Percentiles rank a stretch among this genome's conserved stretches.
Evolutionary conservation across 192 early-diverging fungal genomes (phyloP).

Genomic region (Pilaira anomala): DNA sequence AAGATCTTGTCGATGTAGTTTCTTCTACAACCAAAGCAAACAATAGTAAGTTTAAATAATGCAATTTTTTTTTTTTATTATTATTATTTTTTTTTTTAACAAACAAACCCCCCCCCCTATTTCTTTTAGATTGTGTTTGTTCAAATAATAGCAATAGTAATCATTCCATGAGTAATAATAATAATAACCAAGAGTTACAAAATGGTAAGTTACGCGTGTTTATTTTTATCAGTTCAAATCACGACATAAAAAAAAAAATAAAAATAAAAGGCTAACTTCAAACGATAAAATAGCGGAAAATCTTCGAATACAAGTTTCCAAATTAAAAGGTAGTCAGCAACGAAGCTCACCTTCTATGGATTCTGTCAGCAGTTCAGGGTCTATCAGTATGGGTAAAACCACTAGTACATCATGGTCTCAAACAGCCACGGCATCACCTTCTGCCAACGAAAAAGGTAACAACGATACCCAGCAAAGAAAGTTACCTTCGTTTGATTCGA

Average conservation of each 20-base stretch:
- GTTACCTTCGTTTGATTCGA: background rate
- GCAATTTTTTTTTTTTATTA: background rate
- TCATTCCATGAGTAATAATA: background rate
- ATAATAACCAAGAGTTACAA: constrained; percentile 9
- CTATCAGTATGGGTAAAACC: background rate
- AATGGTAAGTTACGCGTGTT: constrained; percentile 1
- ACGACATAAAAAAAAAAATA: background rate
- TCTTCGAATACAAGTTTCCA: constrained; percentile 11
- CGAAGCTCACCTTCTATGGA: background rate
- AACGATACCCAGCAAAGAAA: background rate
- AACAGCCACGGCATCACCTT: background rate
- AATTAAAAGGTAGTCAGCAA: background rate
- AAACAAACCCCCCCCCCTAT: background rate
- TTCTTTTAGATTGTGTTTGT: constrained; percentile 1
- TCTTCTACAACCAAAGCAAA: background rate
- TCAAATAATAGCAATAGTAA: background rate
- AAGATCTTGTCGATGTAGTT: constrained; percentile 17
- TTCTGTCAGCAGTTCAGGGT: background rate
- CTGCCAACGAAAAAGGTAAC: background rate
- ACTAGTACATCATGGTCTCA: background rate
- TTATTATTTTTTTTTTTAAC: background rate
- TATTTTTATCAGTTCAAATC: background rate
- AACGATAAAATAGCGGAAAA: background rate
- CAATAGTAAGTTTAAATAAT: constrained; percentile 5
- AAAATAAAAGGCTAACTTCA: background rate